Evolutionary conservation across 2,329 filamentous ascomycete species (phyloP).

Genomic region (Ceratocystis ficicola): DNA sequence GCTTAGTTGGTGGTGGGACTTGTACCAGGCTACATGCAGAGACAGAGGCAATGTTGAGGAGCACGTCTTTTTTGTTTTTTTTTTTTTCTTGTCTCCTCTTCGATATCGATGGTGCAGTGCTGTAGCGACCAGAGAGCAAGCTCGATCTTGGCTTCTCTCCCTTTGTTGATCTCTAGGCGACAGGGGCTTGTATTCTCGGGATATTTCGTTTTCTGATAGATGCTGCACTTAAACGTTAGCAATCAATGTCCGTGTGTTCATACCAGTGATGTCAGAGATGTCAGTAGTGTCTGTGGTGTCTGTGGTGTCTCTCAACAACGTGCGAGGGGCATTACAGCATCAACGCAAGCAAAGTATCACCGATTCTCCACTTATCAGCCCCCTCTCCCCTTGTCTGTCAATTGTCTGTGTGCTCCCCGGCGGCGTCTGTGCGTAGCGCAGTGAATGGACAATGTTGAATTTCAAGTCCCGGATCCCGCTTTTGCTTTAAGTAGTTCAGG

Average conservation of each 20-base stretch:
- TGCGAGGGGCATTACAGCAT: background rate
- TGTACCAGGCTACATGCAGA: slow-evolving; percentile 3
- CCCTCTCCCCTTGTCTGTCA: slow-evolving; percentile 2
- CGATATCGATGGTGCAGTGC: background rate
- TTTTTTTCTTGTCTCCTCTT: background rate
- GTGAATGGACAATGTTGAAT: background rate
- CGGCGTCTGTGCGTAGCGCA: slow-evolving; percentile 1
- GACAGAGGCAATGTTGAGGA: background rate
- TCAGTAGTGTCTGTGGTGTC: background rate
- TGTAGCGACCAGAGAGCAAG: background rate
- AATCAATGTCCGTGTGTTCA: background rate
- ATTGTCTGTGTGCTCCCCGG: slow-evolving; percentile 6
- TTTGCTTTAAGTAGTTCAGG: background rate
- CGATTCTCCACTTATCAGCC: background rate
- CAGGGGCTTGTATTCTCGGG: background rate
- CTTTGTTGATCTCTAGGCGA: background rate
- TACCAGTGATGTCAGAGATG: background rate
- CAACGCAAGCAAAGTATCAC: slow-evolving; percentile 2
- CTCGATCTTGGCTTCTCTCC: too few species aligned
- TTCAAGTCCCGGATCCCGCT: slow-evolving; percentile 11
- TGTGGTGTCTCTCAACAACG: slow-evolving; percentile 3
- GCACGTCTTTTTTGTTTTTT: background rate
- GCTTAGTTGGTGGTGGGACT: background rate
- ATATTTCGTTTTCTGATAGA: background rate
- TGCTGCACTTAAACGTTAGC: background rate